A percentile compares a stretch with the other conserved stretches of the same genome.
These are phyloP conservation scores for Stylosanthes scabra DNA, from an alignment of 331 rosid genomes.

Conservation along the genomic window DNA sequence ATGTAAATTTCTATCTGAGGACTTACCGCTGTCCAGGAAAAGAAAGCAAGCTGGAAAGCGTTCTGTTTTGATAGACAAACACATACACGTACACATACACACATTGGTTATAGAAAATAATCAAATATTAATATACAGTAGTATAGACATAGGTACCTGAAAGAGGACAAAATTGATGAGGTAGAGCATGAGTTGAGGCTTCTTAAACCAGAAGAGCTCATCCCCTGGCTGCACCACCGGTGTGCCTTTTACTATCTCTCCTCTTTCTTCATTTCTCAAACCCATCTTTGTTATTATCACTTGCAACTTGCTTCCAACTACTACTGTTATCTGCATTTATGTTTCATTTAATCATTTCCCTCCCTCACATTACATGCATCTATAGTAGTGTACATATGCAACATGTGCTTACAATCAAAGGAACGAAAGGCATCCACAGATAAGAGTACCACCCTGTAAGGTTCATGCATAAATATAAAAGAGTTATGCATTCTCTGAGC, in stretches of 20 bases:
- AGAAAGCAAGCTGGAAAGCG: slow-evolving; percentile 92
- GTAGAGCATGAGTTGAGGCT: slow-evolving; percentile 72
- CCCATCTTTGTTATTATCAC: slow-evolving; percentile 92
- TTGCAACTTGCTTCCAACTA: slow-evolving; percentile 90
- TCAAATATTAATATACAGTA: too few species aligned
- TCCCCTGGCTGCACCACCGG: slow-evolving; percentile 89
- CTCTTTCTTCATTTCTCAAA: slow-evolving; percentile 67
- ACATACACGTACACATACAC: not conserved
- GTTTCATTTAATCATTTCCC: too few species aligned
- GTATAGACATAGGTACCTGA: slow-evolving; percentile 51
- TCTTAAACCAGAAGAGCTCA: slow-evolving; percentile 84
- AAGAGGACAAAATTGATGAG: slow-evolving; percentile 90
- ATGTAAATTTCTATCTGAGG: not conserved
- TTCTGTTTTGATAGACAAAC: slow-evolving; percentile 51
- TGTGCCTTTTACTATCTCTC: slow-evolving; percentile 80
- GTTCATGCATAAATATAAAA: slow-evolving; percentile 13
- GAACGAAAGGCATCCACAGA: slow-evolving; percentile 81
- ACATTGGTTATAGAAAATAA: not conserved
- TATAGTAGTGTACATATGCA: too few species aligned
- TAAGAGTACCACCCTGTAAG: slow-evolving; percentile 81
- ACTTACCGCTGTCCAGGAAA: slow-evolving; percentile 85
- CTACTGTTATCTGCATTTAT: slow-evolving; percentile 56
- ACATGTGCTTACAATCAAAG: slow-evolving; percentile 75
- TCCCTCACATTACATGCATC: too few species aligned
- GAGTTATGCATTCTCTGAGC: not conserved